Percentiles rank a stretch among this genome's conserved stretches.
phyloP scores from a whole-genome alignment of 75 land plant species.

The Cunninghamia lanceolata region DNA sequence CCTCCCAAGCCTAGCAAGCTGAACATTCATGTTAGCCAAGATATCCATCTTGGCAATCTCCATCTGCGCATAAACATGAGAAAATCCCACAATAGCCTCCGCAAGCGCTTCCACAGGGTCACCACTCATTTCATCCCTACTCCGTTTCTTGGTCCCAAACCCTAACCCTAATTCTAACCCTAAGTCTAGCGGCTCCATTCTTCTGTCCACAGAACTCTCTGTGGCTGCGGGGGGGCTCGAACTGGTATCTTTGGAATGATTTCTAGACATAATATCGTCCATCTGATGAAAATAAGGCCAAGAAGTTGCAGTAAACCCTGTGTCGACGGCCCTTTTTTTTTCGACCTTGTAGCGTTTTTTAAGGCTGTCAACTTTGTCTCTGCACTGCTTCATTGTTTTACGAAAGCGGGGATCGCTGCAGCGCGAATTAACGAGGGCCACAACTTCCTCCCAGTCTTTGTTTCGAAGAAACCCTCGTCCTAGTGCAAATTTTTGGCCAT shows the following conservation, averaged over 20 bases:
- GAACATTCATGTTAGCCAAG: background rate
- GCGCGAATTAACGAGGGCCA: conserved; percentile 19
- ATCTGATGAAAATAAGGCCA: conserved; percentile 19
- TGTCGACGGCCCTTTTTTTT: conserved; percentile 10
- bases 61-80: conserved; percentile 13
- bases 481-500: conserved; percentile 7
- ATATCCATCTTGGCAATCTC: conserved; percentile 15
- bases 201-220: background rate
- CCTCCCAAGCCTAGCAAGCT: conserved; percentile 6
- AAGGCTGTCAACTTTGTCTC: conserved; percentile 42
- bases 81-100: conserved; percentile 8
- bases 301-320: background rate
- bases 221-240: background rate
- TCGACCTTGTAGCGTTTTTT: conserved; percentile 35
- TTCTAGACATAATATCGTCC: conserved; percentile 15
- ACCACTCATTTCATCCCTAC: background rate
- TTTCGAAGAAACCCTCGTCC: conserved; percentile 17
- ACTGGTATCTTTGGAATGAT: background rate
- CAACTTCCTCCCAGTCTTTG: conserved; percentile 44
- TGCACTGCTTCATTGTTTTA: conserved; percentile 40
- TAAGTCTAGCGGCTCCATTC: background rate
- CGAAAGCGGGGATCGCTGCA: conserved; percentile 17
- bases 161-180: background rate
- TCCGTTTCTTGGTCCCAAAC: background rate
- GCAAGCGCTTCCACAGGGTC: conserved; percentile 11